Evolutionary conservation across 2,329 filamentous ascomycete genomes (phyloP).

Genomic region (Capronia coronata): DNA sequence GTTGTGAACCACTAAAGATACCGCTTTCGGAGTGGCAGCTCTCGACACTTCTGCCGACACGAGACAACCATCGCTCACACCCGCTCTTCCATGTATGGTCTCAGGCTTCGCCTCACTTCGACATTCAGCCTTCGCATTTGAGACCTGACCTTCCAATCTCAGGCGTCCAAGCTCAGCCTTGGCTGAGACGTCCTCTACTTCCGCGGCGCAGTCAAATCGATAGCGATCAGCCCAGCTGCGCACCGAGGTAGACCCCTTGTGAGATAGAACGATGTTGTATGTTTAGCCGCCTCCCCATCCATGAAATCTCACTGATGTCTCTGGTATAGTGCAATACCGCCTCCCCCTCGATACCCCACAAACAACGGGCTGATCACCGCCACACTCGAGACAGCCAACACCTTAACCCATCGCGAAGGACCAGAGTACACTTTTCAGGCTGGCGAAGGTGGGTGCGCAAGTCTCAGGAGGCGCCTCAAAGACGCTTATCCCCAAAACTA

Average conservation of each 20-base stretch:
- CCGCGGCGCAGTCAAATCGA: too few relatives aligned
- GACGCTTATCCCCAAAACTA: slow-evolving; percentile 33
- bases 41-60: too few relatives aligned
- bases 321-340: slow-evolving; percentile 64
- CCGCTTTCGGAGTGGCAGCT: not conserved
- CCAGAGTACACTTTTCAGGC: slow-evolving; percentile 85
- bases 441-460: slow-evolving; percentile 62
- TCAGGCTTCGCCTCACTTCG: too few relatives aligned
- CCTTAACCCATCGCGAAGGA: slow-evolving; percentile 69
- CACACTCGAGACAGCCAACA: slow-evolving; percentile 92
- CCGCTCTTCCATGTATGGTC: not conserved
- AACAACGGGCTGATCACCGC: slow-evolving; percentile 62
- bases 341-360: slow-evolving; percentile 71
- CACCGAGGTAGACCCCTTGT: not conserved
- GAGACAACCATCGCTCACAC: not conserved
- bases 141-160: too few relatives aligned
- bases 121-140: too few relatives aligned
- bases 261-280: slow-evolving; percentile 26
- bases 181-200: not conserved
- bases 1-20: not conserved
- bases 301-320: slow-evolving; percentile 8
- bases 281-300: slow-evolving; percentile 3
- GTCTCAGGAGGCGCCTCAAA: not conserved
- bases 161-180: not conserved
- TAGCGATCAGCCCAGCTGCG: too few relatives aligned